phyloP scores from a whole-genome alignment of 345 rosid species.

The Populus deltoides region DNA sequence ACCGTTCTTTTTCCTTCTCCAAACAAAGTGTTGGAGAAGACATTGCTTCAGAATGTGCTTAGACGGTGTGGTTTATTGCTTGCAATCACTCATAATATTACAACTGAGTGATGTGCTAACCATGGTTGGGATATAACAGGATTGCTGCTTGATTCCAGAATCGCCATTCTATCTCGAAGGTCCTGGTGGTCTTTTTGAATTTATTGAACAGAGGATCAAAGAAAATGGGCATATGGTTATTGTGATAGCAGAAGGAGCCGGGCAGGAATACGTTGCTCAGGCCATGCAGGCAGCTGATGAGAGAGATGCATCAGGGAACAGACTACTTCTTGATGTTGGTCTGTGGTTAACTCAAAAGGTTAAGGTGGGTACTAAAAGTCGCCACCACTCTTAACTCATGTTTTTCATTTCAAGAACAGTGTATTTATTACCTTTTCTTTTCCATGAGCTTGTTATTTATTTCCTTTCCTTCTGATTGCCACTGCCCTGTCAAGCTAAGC shows the following conservation, averaged over 20 bases:
- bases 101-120: not conserved
- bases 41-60: not conserved
- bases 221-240: conserved; percentile 82
- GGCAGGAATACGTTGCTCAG: conserved; percentile 75
- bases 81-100: not conserved
- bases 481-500: not conserved
- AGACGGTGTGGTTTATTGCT: not conserved
- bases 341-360: conserved; percentile 81
- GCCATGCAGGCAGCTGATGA: conserved; percentile 43
- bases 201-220: conserved; percentile 64
- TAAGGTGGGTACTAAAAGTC: conserved; percentile 46
- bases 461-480: not conserved
- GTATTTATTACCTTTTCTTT: not conserved
- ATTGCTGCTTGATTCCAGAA: conserved; percentile 97
- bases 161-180: conserved; percentile 94
- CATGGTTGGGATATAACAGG: conserved; percentile 51
- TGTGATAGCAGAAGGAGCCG: conserved; percentile 96
- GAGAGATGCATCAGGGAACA: conserved; percentile 91
- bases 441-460: not conserved
- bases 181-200: conserved; percentile 81
- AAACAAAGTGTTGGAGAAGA: not conserved
- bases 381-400: not conserved
- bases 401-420: conserved; percentile 6
- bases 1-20: not conserved
- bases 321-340: conserved; percentile 86